Percentiles rank a stretch among this genome's conserved stretches.
Conservation (phyloP, 2,329 filamentous ascomycete species). For the Cladosporium sp. region DNA sequence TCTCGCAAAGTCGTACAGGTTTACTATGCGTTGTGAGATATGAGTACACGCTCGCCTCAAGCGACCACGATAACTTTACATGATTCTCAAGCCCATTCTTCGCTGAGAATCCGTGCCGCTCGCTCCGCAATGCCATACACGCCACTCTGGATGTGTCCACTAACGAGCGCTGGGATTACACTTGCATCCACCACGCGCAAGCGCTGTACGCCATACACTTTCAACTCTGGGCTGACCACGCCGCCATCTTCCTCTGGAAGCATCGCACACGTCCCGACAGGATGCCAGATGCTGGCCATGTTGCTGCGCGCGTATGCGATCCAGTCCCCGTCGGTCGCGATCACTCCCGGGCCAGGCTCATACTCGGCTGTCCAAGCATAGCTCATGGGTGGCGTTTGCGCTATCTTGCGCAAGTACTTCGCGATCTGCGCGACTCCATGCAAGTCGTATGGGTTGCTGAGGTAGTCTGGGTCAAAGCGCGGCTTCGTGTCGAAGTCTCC, state of each 20-base stretch:
- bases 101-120: slow-evolving; percentile 20
- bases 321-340: slow-evolving; percentile 20
- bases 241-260: slow-evolving; percentile 22
- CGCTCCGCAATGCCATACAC: slow-evolving; percentile 24
- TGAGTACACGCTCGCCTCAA: too few relatives aligned
- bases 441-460: slow-evolving; percentile 24
- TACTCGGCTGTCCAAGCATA: slow-evolving; percentile 20
- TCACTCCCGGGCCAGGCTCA: slow-evolving; percentile 17
- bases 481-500: slow-evolving; percentile 19
- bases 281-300: slow-evolving; percentile 29
- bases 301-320: slow-evolving; percentile 20
- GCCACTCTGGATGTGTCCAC: slow-evolving; percentile 20
- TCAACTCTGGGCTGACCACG: slow-evolving; percentile 28
- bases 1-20: too few relatives aligned
- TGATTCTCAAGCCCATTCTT: not conserved
- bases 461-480: slow-evolving; percentile 27
- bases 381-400: slow-evolving; percentile 37
- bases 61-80: too few relatives aligned
- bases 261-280: slow-evolving; percentile 35
- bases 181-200: slow-evolving; percentile 33
- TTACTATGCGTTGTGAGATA: too few relatives aligned
- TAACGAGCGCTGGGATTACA: slow-evolving; percentile 24
- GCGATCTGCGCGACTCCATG: slow-evolving; percentile 21
- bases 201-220: slow-evolving; percentile 27
- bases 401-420: slow-evolving; percentile 38